These are phyloP conservation scores for Microascus cirrosus DNA, from an alignment of 2,329 filamentous ascomycete genomes.

Conservation along the genomic window DNA sequence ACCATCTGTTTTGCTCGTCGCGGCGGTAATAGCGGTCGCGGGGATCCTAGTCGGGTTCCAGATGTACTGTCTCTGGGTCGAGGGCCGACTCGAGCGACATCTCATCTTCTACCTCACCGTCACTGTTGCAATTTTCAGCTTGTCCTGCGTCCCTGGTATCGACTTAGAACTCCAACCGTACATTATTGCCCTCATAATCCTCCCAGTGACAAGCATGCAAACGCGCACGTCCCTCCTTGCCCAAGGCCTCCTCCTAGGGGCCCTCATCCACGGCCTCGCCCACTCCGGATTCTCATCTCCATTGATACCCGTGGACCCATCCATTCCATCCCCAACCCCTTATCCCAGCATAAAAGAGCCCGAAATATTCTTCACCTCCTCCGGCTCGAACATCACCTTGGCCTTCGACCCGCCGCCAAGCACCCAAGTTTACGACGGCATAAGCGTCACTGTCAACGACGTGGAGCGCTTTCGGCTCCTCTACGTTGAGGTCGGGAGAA, in stretches of 20 bases:
- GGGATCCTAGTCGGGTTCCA: constrained; percentile 29
- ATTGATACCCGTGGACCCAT: constrained; percentile 56
- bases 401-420: constrained; percentile 9
- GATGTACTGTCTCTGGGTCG: constrained; percentile 55
- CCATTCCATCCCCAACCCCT: constrained; percentile 34
- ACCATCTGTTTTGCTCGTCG: constrained; percentile 54
- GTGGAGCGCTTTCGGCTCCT: constrained; percentile 1
- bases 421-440: neutral
- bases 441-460: constrained; percentile 3
- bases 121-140: constrained; percentile 38
- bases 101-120: constrained; percentile 47
- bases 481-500: neutral
- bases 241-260: constrained; percentile 60
- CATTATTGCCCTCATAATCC: constrained; percentile 57
- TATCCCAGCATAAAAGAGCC: constrained; percentile 24
- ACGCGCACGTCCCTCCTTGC: constrained; percentile 57
- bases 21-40: constrained; percentile 49
- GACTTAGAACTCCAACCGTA: constrained; percentile 67
- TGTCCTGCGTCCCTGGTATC: constrained; percentile 42
- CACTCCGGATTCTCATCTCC: constrained; percentile 64
- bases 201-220: constrained; percentile 61
- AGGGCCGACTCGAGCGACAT: constrained; percentile 55
- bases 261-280: constrained; percentile 70
- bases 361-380: constrained; percentile 17
- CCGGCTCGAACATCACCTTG: constrained; percentile 40